Percentiles rank a stretch among this genome's conserved stretches.
These are phyloP conservation scores for Mucuna pruriens DNA, from an alignment of 306 rosid genomes.

Conservation along the genomic window DNA sequence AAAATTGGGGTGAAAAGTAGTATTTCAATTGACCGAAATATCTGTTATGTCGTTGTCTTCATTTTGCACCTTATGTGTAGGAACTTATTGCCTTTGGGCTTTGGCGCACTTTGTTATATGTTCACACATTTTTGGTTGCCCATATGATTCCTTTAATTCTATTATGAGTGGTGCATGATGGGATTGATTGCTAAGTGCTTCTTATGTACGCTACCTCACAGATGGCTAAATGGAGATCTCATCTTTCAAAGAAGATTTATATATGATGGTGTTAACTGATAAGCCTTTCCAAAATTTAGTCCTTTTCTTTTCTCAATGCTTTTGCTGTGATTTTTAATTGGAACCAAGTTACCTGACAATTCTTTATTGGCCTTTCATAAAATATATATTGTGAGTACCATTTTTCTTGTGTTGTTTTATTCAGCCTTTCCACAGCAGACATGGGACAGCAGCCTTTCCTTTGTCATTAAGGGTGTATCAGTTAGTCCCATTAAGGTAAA, in stretches of 20 bases:
- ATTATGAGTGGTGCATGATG: neutral
- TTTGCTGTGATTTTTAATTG: neutral
- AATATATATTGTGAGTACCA: slow-evolving; percentile 48
- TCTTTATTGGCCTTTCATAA: too few species aligned
- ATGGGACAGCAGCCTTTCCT: slow-evolving; percentile 95
- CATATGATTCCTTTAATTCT: neutral
- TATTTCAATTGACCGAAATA: slow-evolving; percentile 12
- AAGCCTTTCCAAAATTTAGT: neutral
- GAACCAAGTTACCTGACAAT: slow-evolving; percentile 1
- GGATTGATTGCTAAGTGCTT: slow-evolving; percentile 10
- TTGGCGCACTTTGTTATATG: neutral
- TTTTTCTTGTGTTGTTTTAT: slow-evolving; percentile 57
- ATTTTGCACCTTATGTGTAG: slow-evolving; percentile 4
- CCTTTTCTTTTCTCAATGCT: neutral
- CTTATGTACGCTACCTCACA: slow-evolving; percentile 7
- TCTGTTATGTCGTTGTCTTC: neutral
- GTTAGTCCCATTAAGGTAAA: too few species aligned
- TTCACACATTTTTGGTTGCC: neutral
- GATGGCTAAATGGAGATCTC: neutral
- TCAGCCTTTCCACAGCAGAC: slow-evolving; percentile 84
- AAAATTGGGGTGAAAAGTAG: neutral
- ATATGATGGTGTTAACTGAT: neutral
- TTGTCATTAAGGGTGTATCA: slow-evolving; percentile 94
- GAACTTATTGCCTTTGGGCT: slow-evolving; percentile 9
- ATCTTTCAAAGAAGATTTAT: slow-evolving; percentile 2